Conservation (phyloP, 2,329 filamentous ascomycete species). For the Colletotrichum sp. region DNA sequence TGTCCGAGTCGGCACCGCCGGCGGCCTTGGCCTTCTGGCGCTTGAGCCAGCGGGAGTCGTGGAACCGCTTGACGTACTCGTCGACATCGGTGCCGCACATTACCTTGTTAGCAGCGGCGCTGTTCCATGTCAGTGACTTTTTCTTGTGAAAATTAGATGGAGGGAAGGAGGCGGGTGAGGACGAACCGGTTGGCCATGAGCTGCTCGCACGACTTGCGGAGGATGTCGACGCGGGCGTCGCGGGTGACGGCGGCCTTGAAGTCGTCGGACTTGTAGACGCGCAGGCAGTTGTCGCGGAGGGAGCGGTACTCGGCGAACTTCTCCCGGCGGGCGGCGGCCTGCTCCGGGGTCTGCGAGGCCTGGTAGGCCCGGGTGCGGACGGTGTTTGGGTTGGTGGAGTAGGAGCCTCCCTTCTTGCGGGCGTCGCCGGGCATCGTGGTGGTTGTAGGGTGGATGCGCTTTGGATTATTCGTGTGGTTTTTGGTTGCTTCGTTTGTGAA, state of each 20-base stretch:
- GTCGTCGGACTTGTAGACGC: neutral
- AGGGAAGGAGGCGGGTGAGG: neutral
- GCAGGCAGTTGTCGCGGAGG: neutral
- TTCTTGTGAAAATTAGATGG: accelerated
- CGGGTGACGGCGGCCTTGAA: neutral
- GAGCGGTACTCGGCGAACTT: slow-evolving; percentile 3
- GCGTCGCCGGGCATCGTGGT: neutral
- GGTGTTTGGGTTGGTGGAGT: neutral
- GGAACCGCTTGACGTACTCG: neutral
- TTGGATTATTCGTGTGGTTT: neutral
- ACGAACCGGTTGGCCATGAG: neutral
- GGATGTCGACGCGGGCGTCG: neutral
- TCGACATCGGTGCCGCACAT: neutral
- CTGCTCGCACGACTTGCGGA: neutral
- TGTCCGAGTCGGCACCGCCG: neutral
- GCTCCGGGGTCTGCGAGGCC: neutral
- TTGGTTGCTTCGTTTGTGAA: neutral
- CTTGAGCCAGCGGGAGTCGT: neutral
- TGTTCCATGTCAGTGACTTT: neutral
- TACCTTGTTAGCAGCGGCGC: neutral
- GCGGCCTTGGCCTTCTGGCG: neutral
- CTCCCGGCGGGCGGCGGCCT: neutral
- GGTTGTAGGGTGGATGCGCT: neutral
- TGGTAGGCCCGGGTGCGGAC: neutral
- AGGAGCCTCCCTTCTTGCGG: neutral